Percentiles rank a stretch among this genome's conserved stretches.
These are phyloP conservation scores for Lentinula boryana DNA, from an alignment of 768 basidiomycete species.

Conservation along the genomic window DNA sequence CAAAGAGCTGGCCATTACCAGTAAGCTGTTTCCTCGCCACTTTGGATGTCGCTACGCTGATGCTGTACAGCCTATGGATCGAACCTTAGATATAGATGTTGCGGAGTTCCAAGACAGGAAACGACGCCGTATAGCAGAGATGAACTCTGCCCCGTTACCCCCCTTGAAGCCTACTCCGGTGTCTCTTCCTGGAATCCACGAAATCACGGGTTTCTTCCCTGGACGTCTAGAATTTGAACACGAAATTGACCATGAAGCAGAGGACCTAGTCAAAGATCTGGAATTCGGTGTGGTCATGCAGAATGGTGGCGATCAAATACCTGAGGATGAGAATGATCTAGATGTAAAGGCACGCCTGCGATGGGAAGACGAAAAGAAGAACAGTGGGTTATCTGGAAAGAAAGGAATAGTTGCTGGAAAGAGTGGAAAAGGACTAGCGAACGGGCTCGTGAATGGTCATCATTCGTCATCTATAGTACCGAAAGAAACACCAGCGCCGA, in stretches of 20 bases:
- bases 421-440: conserved; percentile 33
- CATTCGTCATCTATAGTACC: conserved; percentile 14
- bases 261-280: conserved; percentile 90
- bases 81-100: conserved; percentile 64
- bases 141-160: conserved; percentile 53
- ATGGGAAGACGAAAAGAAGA: conserved; percentile 43
- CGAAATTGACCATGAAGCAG: conserved; percentile 95
- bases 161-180: conserved; percentile 74
- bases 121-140: conserved; percentile 77
- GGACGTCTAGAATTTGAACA: conserved; percentile 99
- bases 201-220: conserved; percentile 88
- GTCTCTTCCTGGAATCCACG: conserved; percentile 88
- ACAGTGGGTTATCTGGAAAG: conserved; percentile 15
- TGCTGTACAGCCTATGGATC: conserved; percentile 40
- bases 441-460: conserved; percentile 41
- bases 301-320: conserved; percentile 78
- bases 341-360: conserved; percentile 57
- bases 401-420: conserved; percentile 23
- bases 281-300: conserved; percentile 88
- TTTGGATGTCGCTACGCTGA: conserved; percentile 8
- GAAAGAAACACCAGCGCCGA: conserved; percentile 8
- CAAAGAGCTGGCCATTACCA: conserved; percentile 74
- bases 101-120: conserved; percentile 87
- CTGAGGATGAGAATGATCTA: conserved; percentile 71
- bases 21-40: conserved; percentile 34